These are phyloP conservation scores for Geotrichum klebahnii DNA, from an alignment of 1,139 yeast genomes.

Conservation along the genomic window DNA sequence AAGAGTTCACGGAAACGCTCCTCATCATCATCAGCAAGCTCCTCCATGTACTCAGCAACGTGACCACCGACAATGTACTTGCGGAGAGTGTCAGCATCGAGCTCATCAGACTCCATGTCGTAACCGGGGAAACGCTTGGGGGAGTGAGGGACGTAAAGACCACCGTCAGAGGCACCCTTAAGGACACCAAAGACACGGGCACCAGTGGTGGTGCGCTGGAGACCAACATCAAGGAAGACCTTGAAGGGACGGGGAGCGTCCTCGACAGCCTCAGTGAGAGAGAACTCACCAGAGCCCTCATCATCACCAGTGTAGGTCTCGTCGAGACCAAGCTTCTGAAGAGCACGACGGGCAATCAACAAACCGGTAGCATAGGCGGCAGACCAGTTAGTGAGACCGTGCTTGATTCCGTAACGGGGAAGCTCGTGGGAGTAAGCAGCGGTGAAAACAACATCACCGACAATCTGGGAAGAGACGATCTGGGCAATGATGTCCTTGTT, in stretches of 20 bases:
- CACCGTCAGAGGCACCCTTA: slow-evolving; percentile 99
- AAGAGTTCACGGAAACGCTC: slow-evolving; percentile 96
- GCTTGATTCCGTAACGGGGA: slow-evolving; percentile 95
- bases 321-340: slow-evolving; percentile 96
- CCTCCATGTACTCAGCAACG: slow-evolving; percentile 99
- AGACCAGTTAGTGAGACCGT: slow-evolving; percentile 99
- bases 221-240: slow-evolving; percentile 98
- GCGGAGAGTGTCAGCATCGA: slow-evolving; percentile 96
- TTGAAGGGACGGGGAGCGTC: slow-evolving; percentile 99
- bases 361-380: slow-evolving; percentile 99
- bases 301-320: slow-evolving; percentile 98
- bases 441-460: slow-evolving; percentile 93
- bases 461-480: slow-evolving; percentile 91
- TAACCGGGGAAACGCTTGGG: slow-evolving; percentile 99
- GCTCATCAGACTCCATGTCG: slow-evolving; percentile 98
- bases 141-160: slow-evolving; percentile 98
- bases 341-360: slow-evolving; percentile 98
- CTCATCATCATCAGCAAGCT: slow-evolving; percentile 99
- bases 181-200: slow-evolving; percentile 99
- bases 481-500: slow-evolving; percentile 99
- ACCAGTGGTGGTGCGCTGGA: slow-evolving; percentile 99
- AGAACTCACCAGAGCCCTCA: slow-evolving; percentile 99
- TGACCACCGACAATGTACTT: slow-evolving; percentile 99
- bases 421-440: slow-evolving; percentile 99
- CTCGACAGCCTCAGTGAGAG: slow-evolving; percentile 98